Base-by-base conservation (phyloP, 1,284 basidiomycete genomes). In the Exobasidium rhododendri region DNA sequence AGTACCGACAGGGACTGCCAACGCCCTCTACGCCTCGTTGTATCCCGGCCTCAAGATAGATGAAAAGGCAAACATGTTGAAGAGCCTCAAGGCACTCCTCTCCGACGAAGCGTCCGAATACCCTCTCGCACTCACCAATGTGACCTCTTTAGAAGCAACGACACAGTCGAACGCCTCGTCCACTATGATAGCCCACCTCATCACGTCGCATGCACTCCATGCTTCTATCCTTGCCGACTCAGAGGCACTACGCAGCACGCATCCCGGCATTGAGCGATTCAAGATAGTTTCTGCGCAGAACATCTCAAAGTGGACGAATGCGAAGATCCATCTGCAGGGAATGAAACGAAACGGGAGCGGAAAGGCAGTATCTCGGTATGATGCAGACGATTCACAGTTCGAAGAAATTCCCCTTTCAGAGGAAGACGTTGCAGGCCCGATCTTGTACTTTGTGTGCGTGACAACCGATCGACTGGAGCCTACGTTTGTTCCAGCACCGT, bases 1-100 rank as follows among this genome's bases (percentile, higher is more conserved):
- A 4, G 76, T 85, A 14, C 92, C 93, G 2, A 86, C 86, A 46
- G 94, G 94, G 10, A 97, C 93, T n/a, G 92, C 92, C 20, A 97
- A 97, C 75, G 94, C 94, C 0, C 83, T 96, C n/a, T 92, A 89
- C 78, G 84, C 79, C 4, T 81, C 82, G 17, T 68, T 82, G 22
- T 83, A 82, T 84, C 58, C 88, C 83, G 35, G 35, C 35, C 7
- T 17, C 7, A 50, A 80, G 31, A 40, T 32, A 20, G 35, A 24
- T n/a, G 61, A 64, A 13, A 32, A 40, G 10, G 61, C 29, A 1
- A 40, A 65, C n/a, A 29, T 17, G 71, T 53, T 75, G 4, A 14
- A 49, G n/a, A 52, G 40, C 6, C 24, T 58, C 3, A 22, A 28
- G 17, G 3, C 32, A 3, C 24, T 58, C 17, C 40, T 47, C 4